These are phyloP conservation scores for Polysphondylium violaceum DNA, from an alignment of 78 protist genomes.

Conservation along the genomic window DNA sequence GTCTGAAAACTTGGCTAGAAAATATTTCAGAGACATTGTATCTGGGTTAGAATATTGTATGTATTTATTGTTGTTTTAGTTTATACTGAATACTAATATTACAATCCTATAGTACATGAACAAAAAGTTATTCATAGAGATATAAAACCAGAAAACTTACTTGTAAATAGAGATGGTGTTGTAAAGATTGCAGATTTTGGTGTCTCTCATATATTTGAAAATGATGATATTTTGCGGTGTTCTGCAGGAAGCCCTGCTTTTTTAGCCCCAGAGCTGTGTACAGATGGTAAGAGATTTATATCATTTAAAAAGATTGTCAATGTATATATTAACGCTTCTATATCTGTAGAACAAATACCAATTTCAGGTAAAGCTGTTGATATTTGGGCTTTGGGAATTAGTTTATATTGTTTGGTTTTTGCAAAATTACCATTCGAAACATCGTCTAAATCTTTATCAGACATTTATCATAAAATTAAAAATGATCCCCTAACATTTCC, in stretches of 20 bases:
- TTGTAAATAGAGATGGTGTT: conserved; percentile 68
- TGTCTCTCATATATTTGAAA: conserved; percentile 72
- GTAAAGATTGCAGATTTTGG: conserved; percentile 88
- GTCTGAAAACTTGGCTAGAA: conserved; percentile 74
- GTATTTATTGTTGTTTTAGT: neutral
- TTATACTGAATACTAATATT: neutral
- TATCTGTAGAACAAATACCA: neutral
- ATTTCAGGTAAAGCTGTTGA: conserved; percentile 76
- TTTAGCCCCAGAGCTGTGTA: conserved; percentile 82
- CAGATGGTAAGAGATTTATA: too few species aligned
- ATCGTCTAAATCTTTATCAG: neutral
- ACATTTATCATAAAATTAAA: conserved; percentile 16
- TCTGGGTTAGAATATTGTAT: conserved; percentile 76
- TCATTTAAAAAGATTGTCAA: neutral
- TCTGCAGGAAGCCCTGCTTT: conserved; percentile 89
- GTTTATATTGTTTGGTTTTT: conserved; percentile 79
- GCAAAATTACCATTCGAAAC: conserved; percentile 47
- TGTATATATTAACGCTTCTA: neutral
- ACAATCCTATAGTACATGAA: conserved; percentile 55
- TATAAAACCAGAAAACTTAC: conserved; percentile 87
- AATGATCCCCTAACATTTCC: conserved; percentile 3
- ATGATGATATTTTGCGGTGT: conserved; percentile 26
- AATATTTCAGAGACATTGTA: conserved; percentile 80
- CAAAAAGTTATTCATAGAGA: conserved; percentile 88
- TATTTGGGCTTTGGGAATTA: conserved; percentile 79